Evolutionary conservation across 192 early-diverging fungal species (phyloP).

Genomic region (Globomyces pollinis-pini): DNA sequence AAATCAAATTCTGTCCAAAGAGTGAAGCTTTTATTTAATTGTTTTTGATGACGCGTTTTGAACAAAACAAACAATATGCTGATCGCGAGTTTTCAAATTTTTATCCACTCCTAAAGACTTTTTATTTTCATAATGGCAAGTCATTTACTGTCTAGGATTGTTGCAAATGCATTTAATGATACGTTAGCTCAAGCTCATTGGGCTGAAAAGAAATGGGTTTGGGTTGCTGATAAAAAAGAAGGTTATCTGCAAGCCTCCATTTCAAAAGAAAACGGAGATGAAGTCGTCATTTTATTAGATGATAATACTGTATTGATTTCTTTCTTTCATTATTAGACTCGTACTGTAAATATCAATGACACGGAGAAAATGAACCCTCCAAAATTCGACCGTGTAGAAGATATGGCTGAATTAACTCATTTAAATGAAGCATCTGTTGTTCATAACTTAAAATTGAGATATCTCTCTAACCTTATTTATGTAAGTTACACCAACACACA

Average conservation of each 20-base stretch:
- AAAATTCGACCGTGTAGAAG: conserved; percentile 97
- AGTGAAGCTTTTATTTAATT: no score
- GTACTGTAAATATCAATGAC: conserved; percentile 66
- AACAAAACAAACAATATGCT: no score
- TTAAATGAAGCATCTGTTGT: conserved; percentile 97
- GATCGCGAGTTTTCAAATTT: no score
- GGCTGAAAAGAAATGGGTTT: conserved; percentile 95
- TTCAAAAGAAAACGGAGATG: conserved; percentile 60
- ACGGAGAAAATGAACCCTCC: conserved; percentile 98
- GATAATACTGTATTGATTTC: conserved; percentile 58
- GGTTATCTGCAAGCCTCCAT: conserved; percentile 86
- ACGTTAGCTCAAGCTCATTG: conserved; percentile 70
- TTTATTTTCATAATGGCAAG: conserved; percentile 16
- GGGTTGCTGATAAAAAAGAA: conserved; percentile 87
- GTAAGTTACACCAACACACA: conserved; percentile 52
- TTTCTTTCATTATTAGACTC: conserved; percentile 49
- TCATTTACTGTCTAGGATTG: conserved; percentile 5
- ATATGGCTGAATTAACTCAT: conserved; percentile 96
- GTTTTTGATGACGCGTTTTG: no score
- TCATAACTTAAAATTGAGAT: conserved; percentile 91
- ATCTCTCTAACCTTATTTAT: conserved; percentile 86
- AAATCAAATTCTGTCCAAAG: no score
- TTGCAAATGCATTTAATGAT: conserved; percentile 24
- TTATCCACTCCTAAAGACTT: no score
- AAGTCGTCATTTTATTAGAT: conserved; percentile 66